These are phyloP conservation scores for Tolypocladium ophioglossoides DNA, from an alignment of 2,329 filamentous ascomycete species.

Conservation along the genomic window DNA sequence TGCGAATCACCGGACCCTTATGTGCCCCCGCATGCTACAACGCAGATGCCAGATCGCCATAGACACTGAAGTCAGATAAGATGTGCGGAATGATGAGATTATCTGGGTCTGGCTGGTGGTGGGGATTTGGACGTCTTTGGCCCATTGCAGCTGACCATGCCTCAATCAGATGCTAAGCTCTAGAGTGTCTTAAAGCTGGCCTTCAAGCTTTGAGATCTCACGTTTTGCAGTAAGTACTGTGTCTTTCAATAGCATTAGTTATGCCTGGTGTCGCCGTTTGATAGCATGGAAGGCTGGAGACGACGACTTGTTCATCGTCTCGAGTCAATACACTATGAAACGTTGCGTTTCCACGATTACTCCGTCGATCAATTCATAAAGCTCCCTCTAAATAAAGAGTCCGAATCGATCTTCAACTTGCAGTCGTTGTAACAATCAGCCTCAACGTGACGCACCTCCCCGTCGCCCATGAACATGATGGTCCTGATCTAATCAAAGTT, in stretches of 20 bases:
- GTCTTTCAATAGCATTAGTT: not conserved
- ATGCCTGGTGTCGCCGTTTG: not conserved
- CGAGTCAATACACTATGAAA: not conserved
- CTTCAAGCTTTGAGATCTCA: not conserved
- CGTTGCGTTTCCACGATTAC: not conserved
- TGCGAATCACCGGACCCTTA: not conserved
- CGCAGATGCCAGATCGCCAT: not conserved
- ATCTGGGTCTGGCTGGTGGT: not conserved
- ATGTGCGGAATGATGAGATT: not conserved
- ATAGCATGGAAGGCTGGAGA: not conserved
- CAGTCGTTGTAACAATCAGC: too few relatives aligned
- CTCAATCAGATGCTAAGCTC: not conserved
- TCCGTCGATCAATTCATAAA: not conserved
- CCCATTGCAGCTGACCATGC: not conserved
- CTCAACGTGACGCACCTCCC: too few relatives aligned
- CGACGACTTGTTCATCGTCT: not conserved
- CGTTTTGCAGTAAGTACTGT: not conserved
- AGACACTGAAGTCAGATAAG: not conserved
- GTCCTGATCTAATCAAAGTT: too few relatives aligned
- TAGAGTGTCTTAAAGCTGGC: not conserved
- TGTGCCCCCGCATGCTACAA: not conserved
- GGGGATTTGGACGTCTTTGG: not conserved
- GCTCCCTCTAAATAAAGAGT: not conserved
- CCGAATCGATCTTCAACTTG: too few relatives aligned
- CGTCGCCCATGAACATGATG: too few relatives aligned